Conservation (phyloP, 495 filamentous ascomycete species). For the Evernia prunastri region DNA sequence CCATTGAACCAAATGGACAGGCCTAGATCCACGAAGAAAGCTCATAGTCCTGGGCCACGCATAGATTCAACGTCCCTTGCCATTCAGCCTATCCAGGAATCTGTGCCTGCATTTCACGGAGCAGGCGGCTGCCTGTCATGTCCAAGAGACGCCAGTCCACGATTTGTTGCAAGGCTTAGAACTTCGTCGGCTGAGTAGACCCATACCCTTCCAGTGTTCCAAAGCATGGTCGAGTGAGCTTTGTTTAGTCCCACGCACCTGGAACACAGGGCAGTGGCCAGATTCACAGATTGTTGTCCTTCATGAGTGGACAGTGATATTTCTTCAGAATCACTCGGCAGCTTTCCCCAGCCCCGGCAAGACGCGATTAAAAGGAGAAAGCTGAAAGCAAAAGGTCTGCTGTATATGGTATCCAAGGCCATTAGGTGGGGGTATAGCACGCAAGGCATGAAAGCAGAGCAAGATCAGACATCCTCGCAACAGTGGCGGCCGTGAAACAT, state of each 20-base stretch:
- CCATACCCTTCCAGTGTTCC: neutral
- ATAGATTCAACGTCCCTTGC: neutral
- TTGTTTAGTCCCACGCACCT: neutral
- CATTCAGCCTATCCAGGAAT: neutral
- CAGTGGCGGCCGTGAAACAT: conserved; percentile 2
- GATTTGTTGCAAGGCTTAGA: neutral
- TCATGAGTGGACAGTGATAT: neutral
- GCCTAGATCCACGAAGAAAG: neutral
- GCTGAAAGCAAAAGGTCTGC: neutral
- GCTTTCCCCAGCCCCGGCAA: neutral
- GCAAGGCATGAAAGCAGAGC: neutral
- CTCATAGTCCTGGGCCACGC: neutral
- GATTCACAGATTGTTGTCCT: neutral
- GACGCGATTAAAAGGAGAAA: conserved; percentile 2
- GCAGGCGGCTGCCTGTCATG: neutral
- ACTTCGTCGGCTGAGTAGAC: neutral
- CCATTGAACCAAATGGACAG: neutral
- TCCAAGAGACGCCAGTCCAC: neutral
- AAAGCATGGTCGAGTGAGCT: neutral
- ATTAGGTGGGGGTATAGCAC: conserved; percentile 1
- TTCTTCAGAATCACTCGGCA: neutral
- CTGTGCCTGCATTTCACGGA: neutral
- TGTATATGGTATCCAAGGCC: conserved; percentile 19
- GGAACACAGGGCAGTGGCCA: neutral
- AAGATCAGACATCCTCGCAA: conserved; percentile 11